Base-by-base conservation (phyloP, 176 grass and related monocot species). In the Melocanna baccifera region DNA sequence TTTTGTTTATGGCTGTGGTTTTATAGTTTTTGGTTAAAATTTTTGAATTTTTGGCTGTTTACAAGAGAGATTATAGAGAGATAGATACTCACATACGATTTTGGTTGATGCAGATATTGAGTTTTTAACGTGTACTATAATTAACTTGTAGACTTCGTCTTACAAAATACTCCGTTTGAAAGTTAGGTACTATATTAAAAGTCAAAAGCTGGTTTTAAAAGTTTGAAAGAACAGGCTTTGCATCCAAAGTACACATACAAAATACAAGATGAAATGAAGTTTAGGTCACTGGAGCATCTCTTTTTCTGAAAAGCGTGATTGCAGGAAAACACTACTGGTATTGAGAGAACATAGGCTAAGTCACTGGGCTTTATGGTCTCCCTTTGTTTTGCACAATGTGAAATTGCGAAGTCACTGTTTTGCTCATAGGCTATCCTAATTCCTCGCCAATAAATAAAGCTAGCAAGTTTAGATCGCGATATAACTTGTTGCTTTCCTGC, bases 401-500 rank as follows among this genome's bases (percentile, higher is more conserved):
- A 67, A 18, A 25, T 43, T 75, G 71, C 4, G 47, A 28, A 52
- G 42, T 52, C 81, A 74, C 30, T 75, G 30, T 36, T 84, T 82
- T 67, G 34, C 8, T 14, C 28, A 53, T 34, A 57, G 20, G 20
- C 53, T 57, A 57, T 3, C 53, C 20, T n/a, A 10, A 57, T 57
- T 57, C 20, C 53, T 57, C 20, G 10, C 9, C 29, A 19, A 22
- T 11, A 67, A 40, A 26, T 30, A 20, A 34, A 40, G 9, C 14
- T 34, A 22, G 8, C 4, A 75, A 76, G 53, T 59, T 59, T 59
- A 77, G 53, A 77, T 37, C 6, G 8, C 4, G 20, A 43, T 29
- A 40, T 23, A 45, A 9, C 0, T 32, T 76, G 53, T 45, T 67
- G 39, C 11, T 77, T 76, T 66, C 50, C 59, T 50, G 23, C 61